Percentiles rank a stretch among this genome's conserved stretches.
These are phyloP conservation scores for Fraxinus anomala DNA, from an alignment of 257 asterid genomes.

Conservation along the genomic window DNA sequence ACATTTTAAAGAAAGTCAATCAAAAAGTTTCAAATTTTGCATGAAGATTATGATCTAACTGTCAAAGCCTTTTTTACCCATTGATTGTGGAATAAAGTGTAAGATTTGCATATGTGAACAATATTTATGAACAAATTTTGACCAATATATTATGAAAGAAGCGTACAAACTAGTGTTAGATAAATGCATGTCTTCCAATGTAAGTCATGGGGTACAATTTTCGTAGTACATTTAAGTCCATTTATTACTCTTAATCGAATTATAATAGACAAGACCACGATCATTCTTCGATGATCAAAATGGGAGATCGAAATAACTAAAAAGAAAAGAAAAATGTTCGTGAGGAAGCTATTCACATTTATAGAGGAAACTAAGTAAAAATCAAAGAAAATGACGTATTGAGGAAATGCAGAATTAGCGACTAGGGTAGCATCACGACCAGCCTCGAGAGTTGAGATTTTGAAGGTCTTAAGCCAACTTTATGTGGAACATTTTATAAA, in stretches of 20 bases:
- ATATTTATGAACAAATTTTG: too few relatives aligned
- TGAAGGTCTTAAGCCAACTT: too few relatives aligned
- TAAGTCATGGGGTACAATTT: too few relatives aligned
- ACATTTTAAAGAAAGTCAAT: constrained; percentile 18
- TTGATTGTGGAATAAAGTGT: background rate
- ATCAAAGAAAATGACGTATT: too few relatives aligned
- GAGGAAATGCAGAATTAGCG: too few relatives aligned
- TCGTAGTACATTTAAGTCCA: background rate
- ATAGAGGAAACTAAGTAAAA: too few relatives aligned
- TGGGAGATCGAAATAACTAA: background rate
- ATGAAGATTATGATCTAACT: constrained; percentile 23
- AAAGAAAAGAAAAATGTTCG: background rate
- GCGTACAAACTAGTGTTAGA: too few relatives aligned
- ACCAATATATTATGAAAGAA: too few relatives aligned
- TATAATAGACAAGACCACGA: background rate
- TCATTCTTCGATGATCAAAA: background rate
- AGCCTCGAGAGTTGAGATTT: too few relatives aligned
- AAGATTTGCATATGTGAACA: background rate
- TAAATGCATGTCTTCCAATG: too few relatives aligned
- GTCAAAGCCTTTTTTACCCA: constrained; percentile 7
- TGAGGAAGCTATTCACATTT: too few relatives aligned
- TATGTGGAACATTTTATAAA: too few relatives aligned
- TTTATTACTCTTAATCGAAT: background rate
- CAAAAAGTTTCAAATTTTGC: constrained; percentile 26
- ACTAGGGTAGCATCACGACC: background rate